Percentiles rank a stretch among this genome's conserved stretches.
Conservation (phyloP, 495 filamentous ascomycete species). For the Trichoderma virens region DNA sequence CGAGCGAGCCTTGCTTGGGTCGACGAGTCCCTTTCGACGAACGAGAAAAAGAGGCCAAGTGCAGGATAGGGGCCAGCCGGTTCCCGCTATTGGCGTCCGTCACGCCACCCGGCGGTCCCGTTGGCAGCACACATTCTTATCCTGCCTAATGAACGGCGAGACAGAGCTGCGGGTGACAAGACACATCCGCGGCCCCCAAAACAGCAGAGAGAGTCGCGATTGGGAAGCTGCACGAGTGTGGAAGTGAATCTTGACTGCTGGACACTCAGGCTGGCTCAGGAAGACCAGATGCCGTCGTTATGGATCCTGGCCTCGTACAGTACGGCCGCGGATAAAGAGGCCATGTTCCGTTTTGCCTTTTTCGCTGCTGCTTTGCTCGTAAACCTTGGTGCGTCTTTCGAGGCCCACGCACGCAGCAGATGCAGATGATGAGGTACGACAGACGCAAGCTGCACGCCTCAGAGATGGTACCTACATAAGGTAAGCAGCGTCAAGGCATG, state of each 20-base stretch:
- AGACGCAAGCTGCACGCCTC: slow-evolving; percentile 1
- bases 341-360: background rate
- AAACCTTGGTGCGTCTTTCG: background rate
- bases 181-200: background rate
- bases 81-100: background rate
- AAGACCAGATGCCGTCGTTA: background rate
- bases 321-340: slow-evolving; percentile 6
- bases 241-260: background rate
- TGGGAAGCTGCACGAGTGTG: background rate
- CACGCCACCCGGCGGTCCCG: background rate
- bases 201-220: background rate
- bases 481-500: background rate
- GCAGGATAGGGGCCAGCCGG: background rate
- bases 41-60: background rate
- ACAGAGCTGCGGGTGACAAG: background rate
- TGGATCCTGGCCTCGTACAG: background rate
- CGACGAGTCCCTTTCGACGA: background rate
- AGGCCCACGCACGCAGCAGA: slow-evolving; percentile 5
- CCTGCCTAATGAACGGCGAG: background rate
- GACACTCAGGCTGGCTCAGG: background rate
- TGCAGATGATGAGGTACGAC: slow-evolving; percentile 5
- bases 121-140: background rate
- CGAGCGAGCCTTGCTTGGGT: background rate
- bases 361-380: background rate
- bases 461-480: slow-evolving; percentile 8